These are phyloP conservation scores for Apiospora hydei DNA, from an alignment of 2,329 filamentous ascomycete species.

Conservation along the genomic window DNA sequence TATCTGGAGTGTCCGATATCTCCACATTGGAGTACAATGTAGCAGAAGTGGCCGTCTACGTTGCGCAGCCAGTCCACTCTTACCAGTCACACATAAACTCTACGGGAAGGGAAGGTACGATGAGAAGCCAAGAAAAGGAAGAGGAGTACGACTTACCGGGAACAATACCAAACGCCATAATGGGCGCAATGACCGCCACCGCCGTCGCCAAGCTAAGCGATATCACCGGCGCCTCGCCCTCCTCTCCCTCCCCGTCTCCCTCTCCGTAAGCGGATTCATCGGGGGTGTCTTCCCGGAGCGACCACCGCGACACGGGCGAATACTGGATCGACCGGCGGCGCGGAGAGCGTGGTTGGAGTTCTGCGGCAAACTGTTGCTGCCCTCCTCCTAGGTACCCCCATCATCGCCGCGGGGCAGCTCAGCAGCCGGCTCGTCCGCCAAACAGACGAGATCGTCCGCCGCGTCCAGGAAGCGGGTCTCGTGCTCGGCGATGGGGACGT, in stretches of 20 bases:
- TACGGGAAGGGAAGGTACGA: background rate
- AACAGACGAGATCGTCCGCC: constrained; percentile 60
- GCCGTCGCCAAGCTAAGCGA: constrained; percentile 54
- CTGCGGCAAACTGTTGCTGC: background rate
- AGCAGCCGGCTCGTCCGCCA: constrained; percentile 17
- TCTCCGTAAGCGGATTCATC: background rate
- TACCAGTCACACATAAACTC: background rate
- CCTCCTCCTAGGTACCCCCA: constrained; percentile 32
- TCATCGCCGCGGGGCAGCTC: constrained; percentile 32
- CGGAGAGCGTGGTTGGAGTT: constrained; percentile 9
- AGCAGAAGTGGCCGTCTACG: too few species aligned
- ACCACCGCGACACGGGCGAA: background rate
- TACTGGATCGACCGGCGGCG: constrained; percentile 30
- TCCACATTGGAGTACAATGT: background rate
- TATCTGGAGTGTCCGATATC: background rate
- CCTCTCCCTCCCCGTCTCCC: background rate
- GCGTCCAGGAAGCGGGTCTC: constrained; percentile 68
- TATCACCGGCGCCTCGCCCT: constrained; percentile 27
- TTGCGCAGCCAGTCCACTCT: background rate
- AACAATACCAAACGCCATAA: constrained; percentile 65
- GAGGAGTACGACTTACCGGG: constrained; percentile 41
- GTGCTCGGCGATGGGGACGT: constrained; percentile 61
- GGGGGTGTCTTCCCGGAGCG: background rate
- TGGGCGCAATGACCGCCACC: constrained; percentile 61
- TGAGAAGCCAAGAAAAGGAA: background rate